phyloP scores from a whole-genome alignment of 345 rosid species.

The Melaleuca quinquenervia region DNA sequence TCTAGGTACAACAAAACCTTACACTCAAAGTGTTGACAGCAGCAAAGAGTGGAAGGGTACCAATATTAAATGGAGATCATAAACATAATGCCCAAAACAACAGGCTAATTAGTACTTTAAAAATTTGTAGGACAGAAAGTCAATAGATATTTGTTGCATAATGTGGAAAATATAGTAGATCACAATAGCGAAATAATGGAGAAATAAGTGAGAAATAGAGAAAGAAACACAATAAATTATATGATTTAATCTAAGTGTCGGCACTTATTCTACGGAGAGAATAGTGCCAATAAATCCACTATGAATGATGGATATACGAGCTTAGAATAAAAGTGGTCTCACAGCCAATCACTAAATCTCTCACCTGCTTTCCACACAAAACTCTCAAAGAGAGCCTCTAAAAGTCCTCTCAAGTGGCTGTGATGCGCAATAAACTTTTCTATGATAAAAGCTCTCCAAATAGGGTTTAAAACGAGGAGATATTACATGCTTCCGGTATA shows the following conservation, averaged over 20 bases:
- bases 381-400: background rate
- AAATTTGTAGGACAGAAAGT: background rate
- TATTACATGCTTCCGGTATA: too few relatives aligned
- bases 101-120: too few relatives aligned
- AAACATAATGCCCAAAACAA: too few relatives aligned
- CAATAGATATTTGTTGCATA: background rate
- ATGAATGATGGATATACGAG: background rate
- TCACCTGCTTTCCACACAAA: background rate
- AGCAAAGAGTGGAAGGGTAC: too few relatives aligned
- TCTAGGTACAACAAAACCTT: too few relatives aligned
- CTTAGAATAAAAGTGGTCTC: background rate
- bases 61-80: too few relatives aligned
- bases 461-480: background rate
- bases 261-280: background rate
- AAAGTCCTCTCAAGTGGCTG: background rate
- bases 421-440: background rate
- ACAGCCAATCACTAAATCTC: background rate
- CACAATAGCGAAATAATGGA: background rate
- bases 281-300: background rate
- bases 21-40: too few relatives aligned
- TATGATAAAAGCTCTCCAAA: background rate
- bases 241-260: background rate
- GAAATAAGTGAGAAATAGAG: background rate
- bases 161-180: background rate
- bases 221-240: background rate